Evolutionary conservation across 176 grass and related monocot genomes (phyloP).

Genomic region (Pontederia crassipes): DNA sequence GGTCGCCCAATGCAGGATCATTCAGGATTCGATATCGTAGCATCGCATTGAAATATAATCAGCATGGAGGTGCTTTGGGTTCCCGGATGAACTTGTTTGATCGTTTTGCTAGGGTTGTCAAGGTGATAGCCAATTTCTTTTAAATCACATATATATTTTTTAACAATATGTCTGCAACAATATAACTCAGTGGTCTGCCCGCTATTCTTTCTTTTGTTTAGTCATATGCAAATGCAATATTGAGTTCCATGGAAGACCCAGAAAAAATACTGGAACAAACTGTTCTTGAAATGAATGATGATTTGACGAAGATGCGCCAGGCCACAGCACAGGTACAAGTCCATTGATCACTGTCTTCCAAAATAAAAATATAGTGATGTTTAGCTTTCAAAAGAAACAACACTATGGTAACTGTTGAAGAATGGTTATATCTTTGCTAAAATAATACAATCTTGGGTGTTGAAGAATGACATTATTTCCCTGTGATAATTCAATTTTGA

Average conservation of each 20-base stretch:
- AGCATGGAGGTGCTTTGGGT: conserved; percentile 29
- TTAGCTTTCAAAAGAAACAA: no score
- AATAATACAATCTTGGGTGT: no score
- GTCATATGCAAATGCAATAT: conserved; percentile 88
- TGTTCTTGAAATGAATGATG: conserved; percentile 95
- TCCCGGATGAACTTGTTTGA: conserved; percentile 76
- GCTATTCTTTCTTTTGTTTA: conserved; percentile 25
- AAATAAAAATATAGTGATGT: no score
- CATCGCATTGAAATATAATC: background rate
- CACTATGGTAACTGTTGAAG: no score
- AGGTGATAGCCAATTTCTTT: conserved; percentile 27
- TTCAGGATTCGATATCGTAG: no score
- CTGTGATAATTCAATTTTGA: no score
- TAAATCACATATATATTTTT: background rate
- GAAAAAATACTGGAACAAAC: conserved; percentile 99
- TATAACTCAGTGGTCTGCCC: conserved; percentile 13
- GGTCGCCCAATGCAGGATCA: no score
- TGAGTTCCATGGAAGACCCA: conserved; percentile 91
- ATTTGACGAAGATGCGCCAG: conserved; percentile 97
- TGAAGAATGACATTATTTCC: no score
- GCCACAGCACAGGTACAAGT: conserved; percentile 77
- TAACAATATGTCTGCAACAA: background rate
- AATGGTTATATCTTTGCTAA: no score
- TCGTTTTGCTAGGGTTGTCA: conserved; percentile 77
- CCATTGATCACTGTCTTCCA: no score